Conservation (phyloP, 1,284 basidiomycete genomes). For the Malassezia caprae region DNA sequence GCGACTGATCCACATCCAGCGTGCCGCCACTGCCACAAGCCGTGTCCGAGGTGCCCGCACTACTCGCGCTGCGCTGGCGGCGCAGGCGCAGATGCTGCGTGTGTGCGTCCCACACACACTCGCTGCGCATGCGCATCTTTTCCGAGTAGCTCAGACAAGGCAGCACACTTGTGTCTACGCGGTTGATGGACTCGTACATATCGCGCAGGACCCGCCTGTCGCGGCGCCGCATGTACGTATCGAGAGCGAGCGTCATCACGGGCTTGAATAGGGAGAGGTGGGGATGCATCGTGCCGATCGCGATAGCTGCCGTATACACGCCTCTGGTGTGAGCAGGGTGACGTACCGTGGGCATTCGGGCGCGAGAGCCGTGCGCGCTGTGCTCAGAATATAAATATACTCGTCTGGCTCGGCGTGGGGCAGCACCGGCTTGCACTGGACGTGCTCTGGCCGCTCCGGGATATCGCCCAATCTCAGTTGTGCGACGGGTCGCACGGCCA, state of each 20-base stretch:
- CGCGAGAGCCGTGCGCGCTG: conserved; percentile 86
- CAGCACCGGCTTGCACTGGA: background rate
- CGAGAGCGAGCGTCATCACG: conserved; percentile 79
- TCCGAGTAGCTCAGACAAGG: conserved; percentile 70
- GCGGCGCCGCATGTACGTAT: conserved; percentile 69
- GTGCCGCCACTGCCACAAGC: background rate
- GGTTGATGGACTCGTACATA: conserved; percentile 84
- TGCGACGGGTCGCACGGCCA: conserved; percentile 58
- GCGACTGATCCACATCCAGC: background rate
- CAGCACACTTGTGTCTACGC: conserved; percentile 71
- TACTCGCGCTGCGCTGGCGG: background rate
- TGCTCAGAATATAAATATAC: conserved; percentile 67
- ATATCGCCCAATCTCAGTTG: background rate
- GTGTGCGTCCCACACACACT: conserved; percentile 60
- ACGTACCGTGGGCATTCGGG: background rate
- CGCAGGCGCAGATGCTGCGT: background rate
- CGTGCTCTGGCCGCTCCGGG: background rate
- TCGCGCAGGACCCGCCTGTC: conserved; percentile 63
- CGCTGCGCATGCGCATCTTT: conserved; percentile 75
- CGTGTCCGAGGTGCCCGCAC: background rate
- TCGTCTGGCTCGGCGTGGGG: background rate
- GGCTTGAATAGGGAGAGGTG: conserved; percentile 99
- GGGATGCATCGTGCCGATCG: conserved; percentile 85
- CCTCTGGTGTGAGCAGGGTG: background rate
- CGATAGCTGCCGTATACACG: conserved; percentile 68